Conservation (phyloP, 192 early-diverging fungal genomes). For the Geranomyces variabilis region DNA sequence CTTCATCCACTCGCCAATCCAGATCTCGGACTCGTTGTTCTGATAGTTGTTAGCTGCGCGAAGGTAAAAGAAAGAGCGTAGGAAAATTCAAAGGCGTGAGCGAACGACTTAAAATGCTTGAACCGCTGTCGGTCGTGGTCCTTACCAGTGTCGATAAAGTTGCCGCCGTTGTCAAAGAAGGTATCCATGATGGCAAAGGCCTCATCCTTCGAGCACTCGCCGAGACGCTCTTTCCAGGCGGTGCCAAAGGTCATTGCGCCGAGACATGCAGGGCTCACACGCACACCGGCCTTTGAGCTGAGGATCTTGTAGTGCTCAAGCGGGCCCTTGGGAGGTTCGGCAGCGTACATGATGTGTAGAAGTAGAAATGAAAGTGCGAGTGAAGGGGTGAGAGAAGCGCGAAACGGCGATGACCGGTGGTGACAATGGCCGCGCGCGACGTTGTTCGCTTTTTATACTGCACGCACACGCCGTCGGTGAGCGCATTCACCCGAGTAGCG, state of each 20-base stretch:
- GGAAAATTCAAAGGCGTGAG: too few species aligned
- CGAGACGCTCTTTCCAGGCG: slow-evolving; percentile 1
- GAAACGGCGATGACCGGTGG: too few species aligned
- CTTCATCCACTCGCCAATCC: slow-evolving; percentile 35
- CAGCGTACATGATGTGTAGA: neutral
- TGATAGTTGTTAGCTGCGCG: slow-evolving; percentile 28
- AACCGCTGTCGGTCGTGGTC: too few species aligned
- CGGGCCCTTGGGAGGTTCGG: slow-evolving; percentile 3
- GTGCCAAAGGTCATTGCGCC: slow-evolving; percentile 30
- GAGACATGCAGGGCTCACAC: slow-evolving; percentile 25
- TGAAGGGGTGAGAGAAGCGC: too few species aligned
- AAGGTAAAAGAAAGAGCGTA: too few species aligned
- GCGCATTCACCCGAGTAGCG: too few species aligned
- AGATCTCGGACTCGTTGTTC: slow-evolving; percentile 18
- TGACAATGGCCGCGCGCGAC: too few species aligned
- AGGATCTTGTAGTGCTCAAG: slow-evolving; percentile 28
- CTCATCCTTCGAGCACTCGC: slow-evolving; percentile 21
- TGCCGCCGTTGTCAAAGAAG: slow-evolving; percentile 28
- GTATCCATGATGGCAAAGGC: slow-evolving; percentile 27
- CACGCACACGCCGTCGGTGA: too few species aligned
- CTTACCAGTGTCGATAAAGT: slow-evolving; percentile 29
- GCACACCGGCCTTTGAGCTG: slow-evolving; percentile 17
- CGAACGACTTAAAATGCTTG: too few species aligned
- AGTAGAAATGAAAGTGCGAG: too few species aligned
- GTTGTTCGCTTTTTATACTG: too few species aligned